A percentile compares a stretch with the other conserved stretches of the same genome.
Conservation (phyloP, 116 monocot genomes). For the Phalaenopsis hybrid region DNA sequence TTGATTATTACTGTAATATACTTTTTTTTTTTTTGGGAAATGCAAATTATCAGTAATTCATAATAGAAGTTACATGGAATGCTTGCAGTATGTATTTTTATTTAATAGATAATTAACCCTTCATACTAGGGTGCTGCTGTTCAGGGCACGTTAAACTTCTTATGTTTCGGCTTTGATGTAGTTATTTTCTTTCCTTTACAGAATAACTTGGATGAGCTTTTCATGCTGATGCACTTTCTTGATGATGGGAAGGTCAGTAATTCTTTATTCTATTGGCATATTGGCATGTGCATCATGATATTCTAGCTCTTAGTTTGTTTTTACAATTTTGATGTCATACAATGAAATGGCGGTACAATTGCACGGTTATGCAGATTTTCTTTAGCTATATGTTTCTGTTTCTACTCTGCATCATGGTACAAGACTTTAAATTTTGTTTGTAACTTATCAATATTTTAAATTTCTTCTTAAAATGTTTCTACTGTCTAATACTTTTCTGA, state of each 20-base stretch:
- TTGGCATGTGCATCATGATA: not conserved
- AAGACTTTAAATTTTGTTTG: not conserved
- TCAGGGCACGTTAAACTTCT: not conserved
- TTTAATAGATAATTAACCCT: not conserved
- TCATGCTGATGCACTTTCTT: constrained; percentile 99
- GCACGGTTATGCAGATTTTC: not conserved
- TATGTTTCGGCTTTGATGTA: not conserved
- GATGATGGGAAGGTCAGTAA: constrained; percentile 85
- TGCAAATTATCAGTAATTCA: not conserved
- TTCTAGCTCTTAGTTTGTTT: not conserved
- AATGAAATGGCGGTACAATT: not conserved
- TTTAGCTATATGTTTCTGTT: too few relatives aligned
- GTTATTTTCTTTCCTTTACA: constrained; percentile 33
- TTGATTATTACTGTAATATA: not conserved
- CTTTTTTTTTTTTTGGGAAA: not conserved
- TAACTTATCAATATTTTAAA: not conserved
- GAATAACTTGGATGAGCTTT: constrained; percentile 97
- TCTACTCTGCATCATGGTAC: too few relatives aligned
- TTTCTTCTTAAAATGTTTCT: not conserved
- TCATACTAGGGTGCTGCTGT: not conserved
- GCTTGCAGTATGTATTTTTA: not conserved
- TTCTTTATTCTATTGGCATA: not conserved
- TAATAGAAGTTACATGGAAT: not conserved
- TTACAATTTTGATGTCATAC: not conserved
- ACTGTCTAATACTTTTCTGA: not conserved